Evolutionary conservation across 768 basidiomycete genomes (phyloP), one percentile per base, ranked within the genome.

Genomic region (Suillus bovinus): DNA sequence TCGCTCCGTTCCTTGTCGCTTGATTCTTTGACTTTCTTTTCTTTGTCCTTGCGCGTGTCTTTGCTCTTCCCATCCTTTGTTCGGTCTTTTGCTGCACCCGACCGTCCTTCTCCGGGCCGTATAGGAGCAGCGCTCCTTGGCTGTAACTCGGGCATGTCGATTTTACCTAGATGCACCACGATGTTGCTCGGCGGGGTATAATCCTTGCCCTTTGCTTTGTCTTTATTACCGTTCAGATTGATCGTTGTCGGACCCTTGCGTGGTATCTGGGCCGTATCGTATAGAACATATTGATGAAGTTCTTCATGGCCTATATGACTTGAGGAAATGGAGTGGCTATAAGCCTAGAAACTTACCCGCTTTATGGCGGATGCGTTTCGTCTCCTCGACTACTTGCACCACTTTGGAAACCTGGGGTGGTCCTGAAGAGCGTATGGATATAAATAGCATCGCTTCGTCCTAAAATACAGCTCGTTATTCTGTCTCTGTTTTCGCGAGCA

Each of bases 371-470:
- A 88, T 78, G n/a, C 91, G 84, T 70, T 90, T 94, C 0, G 85
- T 86, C 69, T 91, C 84, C 67, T 93, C 90, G 0, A 92, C 91
- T 4, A 93, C 86, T 60, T 86, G 86, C 38, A 94, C 78, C 1
- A 93, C 92, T 68, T 91, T 93, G 4, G 90, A 82, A 4, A 93
- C 93, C 53, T 89, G 79, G 3, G 80, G 78, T 1, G 84, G 74
- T 20, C 84, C 82, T 33, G 82, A 81, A 8, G 91, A 90, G 31
- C 86, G 83, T 31, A 94, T 75, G 6, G 87, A 87, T 61, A 94
- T 82, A 69, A 92, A 94, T 14, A 94, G 74, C 84, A 94, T 88
- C 6, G 88, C 87, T 62, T 90, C 87, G 62, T 93, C 90, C 90
- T 91, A 58, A 9, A 63, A 56, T 50, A 44, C 41, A 14, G 60